These are phyloP conservation scores for Phytophthora ramorum DNA, from an alignment of 352 stramenopile genomes.

Conservation along the genomic window DNA sequence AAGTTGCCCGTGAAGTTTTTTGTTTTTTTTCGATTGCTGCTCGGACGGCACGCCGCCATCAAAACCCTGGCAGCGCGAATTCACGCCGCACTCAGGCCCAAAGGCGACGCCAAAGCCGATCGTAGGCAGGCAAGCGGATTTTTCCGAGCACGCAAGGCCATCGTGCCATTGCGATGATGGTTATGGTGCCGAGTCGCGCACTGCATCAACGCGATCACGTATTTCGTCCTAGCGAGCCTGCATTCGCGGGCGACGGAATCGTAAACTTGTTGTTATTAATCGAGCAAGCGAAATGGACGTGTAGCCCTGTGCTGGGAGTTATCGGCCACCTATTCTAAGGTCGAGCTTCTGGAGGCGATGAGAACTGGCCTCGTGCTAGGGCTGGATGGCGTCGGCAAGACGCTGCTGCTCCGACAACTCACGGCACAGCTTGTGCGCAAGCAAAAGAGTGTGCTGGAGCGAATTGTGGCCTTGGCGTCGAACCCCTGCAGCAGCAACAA, in stretches of 20 bases:
- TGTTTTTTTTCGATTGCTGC: not conserved
- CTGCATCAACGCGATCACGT: not conserved
- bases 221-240: not conserved
- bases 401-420: constrained; percentile 71
- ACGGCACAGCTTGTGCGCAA: constrained; percentile 48
- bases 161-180: constrained; percentile 4
- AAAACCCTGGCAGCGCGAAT: not conserved
- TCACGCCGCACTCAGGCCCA: not conserved
- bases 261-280: not conserved
- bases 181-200: not conserved
- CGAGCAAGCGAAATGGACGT: not conserved
- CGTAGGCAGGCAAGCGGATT: constrained; percentile 21
- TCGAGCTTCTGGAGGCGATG: constrained; percentile 35
- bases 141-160: constrained; percentile 15
- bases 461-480: constrained; percentile 40
- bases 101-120: constrained; percentile 4
- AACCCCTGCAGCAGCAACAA: constrained; percentile 22
- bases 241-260: too few relatives aligned
- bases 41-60: not conserved
- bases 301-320: too few relatives aligned
- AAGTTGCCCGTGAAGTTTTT: not conserved
- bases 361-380: constrained; percentile 67
- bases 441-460: constrained; percentile 50
- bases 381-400: constrained; percentile 75
- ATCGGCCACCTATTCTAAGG: constrained; percentile 20